Evolutionary conservation across 2,329 filamentous ascomycete species (phyloP), one percentile per base, ranked within the genome.

Genomic region (Sclerotiophoma versabilis): DNA sequence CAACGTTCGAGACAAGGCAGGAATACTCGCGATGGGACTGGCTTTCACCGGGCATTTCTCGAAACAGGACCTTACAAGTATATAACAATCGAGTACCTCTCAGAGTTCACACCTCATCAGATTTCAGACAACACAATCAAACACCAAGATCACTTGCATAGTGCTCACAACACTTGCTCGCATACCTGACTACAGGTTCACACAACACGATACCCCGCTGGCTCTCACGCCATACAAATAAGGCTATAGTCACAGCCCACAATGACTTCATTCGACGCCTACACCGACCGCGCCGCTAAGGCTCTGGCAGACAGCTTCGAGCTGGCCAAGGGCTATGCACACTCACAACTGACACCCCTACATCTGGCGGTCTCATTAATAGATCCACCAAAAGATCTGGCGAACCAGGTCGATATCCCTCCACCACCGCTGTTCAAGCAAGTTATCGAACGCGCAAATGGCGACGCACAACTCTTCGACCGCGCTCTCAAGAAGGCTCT

Each of bases 251-350:
- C 60, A 59, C 42, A 33, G 52, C 54, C 44, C 64, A 85, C 64
- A 64, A 91, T 92, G 89, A 85, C 84, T 76, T 84, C 87, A 46
- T 85, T 87, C 69, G 91, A 93, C 87, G 89, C 96, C 74, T 97
- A 97, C 75, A 99, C 95, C 63, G 93, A 98, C 78, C 83, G 90
- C 78, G 95, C 91, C 63, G 90, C 93, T 74, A 91, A 93, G 80
- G 90, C 93, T 69, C 83, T 99, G 73, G 86, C 90, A 69, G 92
- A 97, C 75, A 91, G 93, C 75, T 93, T 95, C 82, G 82, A 85
- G 56, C 83, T 98, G 68, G 92, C 93, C 64, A 87, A 92, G 76
- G 89, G 95, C 79, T 96, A 98, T 75, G 86, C 87, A 32, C 95
- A 99, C 79, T 88, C 92, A 33, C 93, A 99, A 76, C 86, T 98